Base-by-base conservation (phyloP, 1,139 yeast species). In the Schizosaccharomyces versatilis region DNA sequence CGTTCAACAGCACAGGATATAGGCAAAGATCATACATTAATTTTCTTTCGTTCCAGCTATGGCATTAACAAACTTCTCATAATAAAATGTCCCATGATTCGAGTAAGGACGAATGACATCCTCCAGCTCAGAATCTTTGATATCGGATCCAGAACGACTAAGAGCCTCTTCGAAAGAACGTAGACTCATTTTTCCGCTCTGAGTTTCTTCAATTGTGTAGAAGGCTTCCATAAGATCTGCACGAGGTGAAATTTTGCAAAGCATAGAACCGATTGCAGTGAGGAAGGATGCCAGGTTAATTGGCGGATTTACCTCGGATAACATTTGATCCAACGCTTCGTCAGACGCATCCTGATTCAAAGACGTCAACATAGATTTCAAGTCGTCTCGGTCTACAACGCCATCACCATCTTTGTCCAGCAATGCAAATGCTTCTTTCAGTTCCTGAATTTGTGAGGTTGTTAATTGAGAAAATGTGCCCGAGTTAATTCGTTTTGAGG, bases 361-460 rank as follows among this genome's bases (percentile, higher is more conserved):
- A 54, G 68, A 78, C 63, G 74, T 70, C 61, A 80, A 74, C 57
- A 83, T 71, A 44, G 74, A 73, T 47, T 69, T 69, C 59, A 88
- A 64, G 64, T 88, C 95, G 1, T 69, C 69, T 36, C 69, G 65
- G 1, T 81, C 71, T 52, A 88, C 78, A 8, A 68, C 64, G 1
- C 90, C 85, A 62, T 85, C 90, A 42, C 84, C 79, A 59, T 86
- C 93, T 42, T 84, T 86, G 72, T 90, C 97, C 63, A 90, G 90
- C 61, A 90, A 77, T 57, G 96, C 84, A 68, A 90, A 90, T 12
- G 98, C 98, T 73, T 90, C 98, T 70, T 85, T 86, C 71, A 90
- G 90, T 66, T 93, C 97, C 59, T 93, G 84, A 65, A 88, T 85
- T 73, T 90, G 98, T 70, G 84, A 63, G 88, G 97, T n/a, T 88